Base-by-base conservation (phyloP, 345 rosid species). In the Salix exigua region DNA sequence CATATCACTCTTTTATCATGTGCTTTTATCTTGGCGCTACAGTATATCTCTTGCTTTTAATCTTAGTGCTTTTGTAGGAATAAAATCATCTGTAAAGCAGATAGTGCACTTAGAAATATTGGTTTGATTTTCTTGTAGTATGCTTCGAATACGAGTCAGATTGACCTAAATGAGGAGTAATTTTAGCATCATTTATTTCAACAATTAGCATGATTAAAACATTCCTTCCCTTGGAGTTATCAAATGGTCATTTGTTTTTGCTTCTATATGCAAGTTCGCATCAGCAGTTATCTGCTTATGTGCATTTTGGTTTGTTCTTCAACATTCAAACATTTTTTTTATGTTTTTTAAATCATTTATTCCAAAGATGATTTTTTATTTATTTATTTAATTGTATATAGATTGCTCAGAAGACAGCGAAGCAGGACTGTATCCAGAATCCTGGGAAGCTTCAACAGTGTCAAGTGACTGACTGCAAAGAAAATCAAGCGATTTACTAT, bases 361-460 rank as follows among this genome's bases (percentile, higher is more conserved):
- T n/a, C 10, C 6, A 23, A 0, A 11, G 71, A 31, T 66, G 60
- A n/a, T n/a, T n/a, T n/a, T n/a, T n/a, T n/a, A n/a, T n/a, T n/a
- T n/a, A n/a, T n/a, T n/a, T n/a, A n/a, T n/a, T n/a, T 76, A 58
- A 53, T 67, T 37, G 30, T 55, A 8, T 79, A 78, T 71, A 94
- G 98, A 87, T 96, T 87, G 97, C 97, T 70, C 89, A 85, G 84
- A 88, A 84, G 78, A 86, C 93, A 11, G 96, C 98, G 3, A 88
- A 92, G 85, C 91, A 86, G 88, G 99, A 94, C 18, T 87, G 85
- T 78, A 88, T 96, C 71, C 93, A 91, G 88, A 94, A 90, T 70
- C 85, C 89, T 23, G 97, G 98, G 70, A 90, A 78, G 87, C 88
- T 96, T 1, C 91, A 92, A 66, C 82, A 85, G 71, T 91, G 92